Base-by-base conservation (phyloP, 2,329 filamentous ascomycete genomes). In the Aspergillus sp. region DNA sequence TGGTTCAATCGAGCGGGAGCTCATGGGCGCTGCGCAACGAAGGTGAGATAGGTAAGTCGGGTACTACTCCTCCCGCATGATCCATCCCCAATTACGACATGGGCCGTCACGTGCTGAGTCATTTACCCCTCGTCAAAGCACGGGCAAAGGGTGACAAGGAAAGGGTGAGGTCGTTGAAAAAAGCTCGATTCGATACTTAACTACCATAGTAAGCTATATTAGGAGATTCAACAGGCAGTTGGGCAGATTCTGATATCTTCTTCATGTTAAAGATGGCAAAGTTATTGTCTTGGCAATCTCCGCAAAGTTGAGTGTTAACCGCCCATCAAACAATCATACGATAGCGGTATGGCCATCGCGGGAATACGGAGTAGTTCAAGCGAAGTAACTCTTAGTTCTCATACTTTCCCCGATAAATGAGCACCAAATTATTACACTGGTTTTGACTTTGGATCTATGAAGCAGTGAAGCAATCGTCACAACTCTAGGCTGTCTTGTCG, bases 81-180 rank as follows among this genome's bases (percentile, higher is more conserved):
- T 30, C n/a, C n/a, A 18, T 47, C 49, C 42, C n/a, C 36, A 41
- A 34, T 59, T 59, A 59, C 57, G 57, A 54, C 57, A 59, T 59
- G 24, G 49, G 15, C 9, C 41, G 42, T 59, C 57, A 59, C 57
- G 57, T 59, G 32, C 44, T 50, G 22, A 9, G 13, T n/a, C 17
- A 42, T 36, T 36, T 48, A 26, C 47, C 55, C 49, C 54, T 52
- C 44, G 30, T 4, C 15, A 30, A n/a, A 34, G 30, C 26, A 48
- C 26, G 7, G 17, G 17, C 15, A 32, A 17, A 47, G 26, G 22
- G 26, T 9, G 24, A 17, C 26, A 34, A 17, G 17, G 18, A 5
- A 47, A 11, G 9, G 15, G 15, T 15, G 34, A 24, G 24, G 17
- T 18, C 15, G 44, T 26, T 47, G 8, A 18, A 18, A 32, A 12